Evolutionary conservation across 495 filamentous ascomycete genomes (phyloP), one percentile per base, ranked within the genome.

Genomic region (Aspergillus bertholletiae): DNA sequence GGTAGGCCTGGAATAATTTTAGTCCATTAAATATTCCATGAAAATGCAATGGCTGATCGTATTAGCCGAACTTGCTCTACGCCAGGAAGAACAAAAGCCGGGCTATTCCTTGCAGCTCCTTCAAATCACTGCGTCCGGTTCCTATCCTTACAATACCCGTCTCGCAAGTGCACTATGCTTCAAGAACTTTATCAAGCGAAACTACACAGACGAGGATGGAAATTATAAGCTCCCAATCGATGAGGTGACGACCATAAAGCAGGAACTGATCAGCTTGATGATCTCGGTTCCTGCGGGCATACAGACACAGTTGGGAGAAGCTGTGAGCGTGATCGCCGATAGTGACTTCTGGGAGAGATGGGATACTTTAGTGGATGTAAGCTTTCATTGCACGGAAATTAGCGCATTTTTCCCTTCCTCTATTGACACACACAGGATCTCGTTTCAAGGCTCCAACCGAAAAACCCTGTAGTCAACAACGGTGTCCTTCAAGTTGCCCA

Each of bases 401-500:
- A 43, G 41, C 32, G 37, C 39, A 24, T 12, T 41, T 44, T 46
- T 59, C 26, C 67, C 23, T 28, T 11, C 13, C 12, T 15, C 7
- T 20, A 15, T 46, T 40, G 30, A 35, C 52, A 55, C 24, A 61
- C 46, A 5, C 52, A 90, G 83, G 93, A 98, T 69, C 84, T 99
- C 51, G 91, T 97, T 49, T 89, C 87, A 17, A 87, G 92, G 39
- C 79, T 97, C 18, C 88, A 89, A 12, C 79, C 84, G 6, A 82
- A 85, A 55, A 88, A 97, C 65, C 80, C 84, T 54, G 80, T 83
- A 56, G 78, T 86, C 62, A 97, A 96, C 69, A 92, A 90, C 66
- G 95, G 95, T 55, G 92, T 99, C 11, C 76, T 99, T 53, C 89
- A 93, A 72, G 95, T 99, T 39, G 95, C 95, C 41, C 95, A 99